Conservation (phyloP, 768 basidiomycete species). For the Russula emetica region DNA sequence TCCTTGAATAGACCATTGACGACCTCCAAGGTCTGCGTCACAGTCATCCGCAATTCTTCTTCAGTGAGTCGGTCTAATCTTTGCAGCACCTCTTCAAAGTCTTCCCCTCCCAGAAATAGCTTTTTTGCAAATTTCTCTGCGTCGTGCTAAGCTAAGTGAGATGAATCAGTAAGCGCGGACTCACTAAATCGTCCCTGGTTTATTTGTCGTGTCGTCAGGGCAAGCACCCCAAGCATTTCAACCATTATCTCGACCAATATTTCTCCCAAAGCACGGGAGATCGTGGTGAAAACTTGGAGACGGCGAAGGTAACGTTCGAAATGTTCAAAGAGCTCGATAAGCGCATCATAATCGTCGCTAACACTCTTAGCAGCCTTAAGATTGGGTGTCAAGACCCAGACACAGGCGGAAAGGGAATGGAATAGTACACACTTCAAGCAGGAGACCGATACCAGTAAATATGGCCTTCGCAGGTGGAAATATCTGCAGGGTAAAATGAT, state of each 20-base stretch:
- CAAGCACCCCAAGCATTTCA: conserved; percentile 1
- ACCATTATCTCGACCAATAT: conserved; percentile 4
- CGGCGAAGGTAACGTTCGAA: conserved; percentile 2
- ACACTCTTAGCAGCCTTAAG: background rate
- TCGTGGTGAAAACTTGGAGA: background rate
- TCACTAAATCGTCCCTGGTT: background rate
- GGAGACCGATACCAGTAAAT: conserved; percentile 6
- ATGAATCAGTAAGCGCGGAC: background rate
- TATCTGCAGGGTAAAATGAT: background rate
- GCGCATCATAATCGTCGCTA: background rate
- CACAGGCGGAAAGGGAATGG: background rate
- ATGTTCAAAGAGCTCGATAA: conserved; percentile 1
- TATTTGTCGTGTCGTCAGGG: conserved; percentile 2
- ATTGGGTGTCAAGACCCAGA: background rate
- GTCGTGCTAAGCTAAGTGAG: background rate
- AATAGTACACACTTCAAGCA: background rate
- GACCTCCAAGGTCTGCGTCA: background rate
- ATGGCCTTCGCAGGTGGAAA: background rate
- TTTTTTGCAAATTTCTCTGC: conserved; percentile 8
- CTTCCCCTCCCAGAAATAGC: background rate
- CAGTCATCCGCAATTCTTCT: background rate
- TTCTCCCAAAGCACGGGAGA: background rate
- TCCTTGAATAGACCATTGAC: conserved; percentile 7
- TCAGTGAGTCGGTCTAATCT: conserved; percentile 5
- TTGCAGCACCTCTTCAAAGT: background rate